These are phyloP conservation scores for Neurospora crassa DNA, from an alignment of 2,329 filamentous ascomycete genomes.

Conservation along the genomic window DNA sequence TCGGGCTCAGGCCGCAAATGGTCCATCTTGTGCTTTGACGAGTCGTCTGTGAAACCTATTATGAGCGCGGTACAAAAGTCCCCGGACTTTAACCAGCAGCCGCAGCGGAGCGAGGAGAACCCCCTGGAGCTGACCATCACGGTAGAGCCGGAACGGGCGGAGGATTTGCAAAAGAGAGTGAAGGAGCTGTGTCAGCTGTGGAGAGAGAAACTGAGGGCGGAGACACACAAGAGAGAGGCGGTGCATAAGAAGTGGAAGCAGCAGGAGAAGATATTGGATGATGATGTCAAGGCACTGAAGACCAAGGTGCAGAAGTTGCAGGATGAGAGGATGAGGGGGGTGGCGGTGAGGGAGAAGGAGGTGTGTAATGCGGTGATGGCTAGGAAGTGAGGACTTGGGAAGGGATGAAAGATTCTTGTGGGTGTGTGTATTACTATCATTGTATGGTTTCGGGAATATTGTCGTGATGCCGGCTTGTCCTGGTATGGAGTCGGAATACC, in stretches of 20 bases:
- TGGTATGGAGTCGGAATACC: neutral
- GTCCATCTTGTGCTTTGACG: slow-evolving; percentile 29
- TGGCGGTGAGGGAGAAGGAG: slow-evolving; percentile 41
- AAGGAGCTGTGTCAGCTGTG: slow-evolving; percentile 40
- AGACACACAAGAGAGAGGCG: slow-evolving; percentile 38
- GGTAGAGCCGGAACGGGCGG: slow-evolving; percentile 41
- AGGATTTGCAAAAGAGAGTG: slow-evolving; percentile 34
- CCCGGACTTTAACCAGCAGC: slow-evolving; percentile 51
- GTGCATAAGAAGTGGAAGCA: slow-evolving; percentile 39
- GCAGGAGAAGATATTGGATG: slow-evolving; percentile 32
- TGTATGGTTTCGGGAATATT: neutral
- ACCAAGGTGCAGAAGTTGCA: slow-evolving; percentile 40
- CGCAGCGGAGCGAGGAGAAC: slow-evolving; percentile 47
- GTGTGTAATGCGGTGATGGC: slow-evolving; percentile 27
- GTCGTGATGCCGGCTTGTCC: neutral
- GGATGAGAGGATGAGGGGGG: slow-evolving; percentile 42
- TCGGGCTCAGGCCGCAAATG: slow-evolving; percentile 30
- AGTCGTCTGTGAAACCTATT: slow-evolving; percentile 40
- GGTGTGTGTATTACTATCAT: neutral
- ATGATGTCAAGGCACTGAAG: slow-evolving; percentile 31
- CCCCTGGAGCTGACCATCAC: slow-evolving; percentile 47
- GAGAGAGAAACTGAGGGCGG: slow-evolving; percentile 38
- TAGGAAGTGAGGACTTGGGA: neutral
- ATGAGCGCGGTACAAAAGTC: slow-evolving; percentile 44
- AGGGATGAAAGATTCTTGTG: neutral